A percentile compares a stretch with the other conserved stretches of the same genome.
phyloP scores from a whole-genome alignment of 2,329 filamentous ascomycete genomes.

The Annulohypoxylon truncatum region DNA sequence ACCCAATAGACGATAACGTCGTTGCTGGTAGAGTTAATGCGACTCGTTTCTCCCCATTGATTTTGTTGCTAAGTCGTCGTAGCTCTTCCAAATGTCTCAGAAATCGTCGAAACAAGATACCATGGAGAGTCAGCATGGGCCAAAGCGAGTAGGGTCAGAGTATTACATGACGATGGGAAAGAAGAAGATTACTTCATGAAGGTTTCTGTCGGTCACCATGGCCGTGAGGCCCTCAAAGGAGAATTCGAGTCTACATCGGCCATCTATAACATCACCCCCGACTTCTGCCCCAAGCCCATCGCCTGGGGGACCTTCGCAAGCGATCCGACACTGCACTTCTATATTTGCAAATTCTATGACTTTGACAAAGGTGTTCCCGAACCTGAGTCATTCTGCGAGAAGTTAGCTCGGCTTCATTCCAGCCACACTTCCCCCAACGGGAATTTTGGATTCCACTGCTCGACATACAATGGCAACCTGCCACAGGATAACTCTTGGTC shows the following conservation, averaged over 20 bases:
- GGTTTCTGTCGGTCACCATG: background rate
- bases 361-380: background rate
- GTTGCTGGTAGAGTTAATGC: constrained; percentile 1
- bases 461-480: constrained; percentile 45
- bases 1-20: constrained; percentile 2
- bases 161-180: background rate
- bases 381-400: background rate
- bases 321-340: background rate
- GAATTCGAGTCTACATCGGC: background rate
- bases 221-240: background rate
- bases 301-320: background rate
- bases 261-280: background rate
- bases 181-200: background rate
- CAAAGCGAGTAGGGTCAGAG: constrained; percentile 17
- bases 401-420: constrained; percentile 42
- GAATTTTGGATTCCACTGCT: constrained; percentile 52
- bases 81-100: constrained; percentile 38
- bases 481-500: background rate
- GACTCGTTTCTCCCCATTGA: background rate
- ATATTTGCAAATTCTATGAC: background rate
- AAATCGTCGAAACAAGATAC: constrained; percentile 38
- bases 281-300: background rate
- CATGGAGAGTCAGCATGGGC: constrained; percentile 46
- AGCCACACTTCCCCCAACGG: constrained; percentile 46
- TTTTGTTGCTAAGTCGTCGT: background rate